These are phyloP conservation scores for Tripterygium wilfordii DNA, from an alignment of 177 flowering plant genomes.

Conservation along the genomic window DNA sequence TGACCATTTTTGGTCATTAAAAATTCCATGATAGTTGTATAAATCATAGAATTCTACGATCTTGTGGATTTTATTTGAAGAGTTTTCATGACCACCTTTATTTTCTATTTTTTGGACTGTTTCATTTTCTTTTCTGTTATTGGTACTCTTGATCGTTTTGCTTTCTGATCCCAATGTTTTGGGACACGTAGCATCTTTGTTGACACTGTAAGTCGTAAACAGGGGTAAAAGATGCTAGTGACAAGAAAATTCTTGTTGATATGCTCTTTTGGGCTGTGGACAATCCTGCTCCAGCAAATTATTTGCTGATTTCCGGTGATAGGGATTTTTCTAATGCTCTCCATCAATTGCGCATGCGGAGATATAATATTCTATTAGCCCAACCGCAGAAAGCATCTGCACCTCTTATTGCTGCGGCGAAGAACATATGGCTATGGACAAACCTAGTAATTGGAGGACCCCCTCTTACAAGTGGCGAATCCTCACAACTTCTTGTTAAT, in stretches of 20 bases:
- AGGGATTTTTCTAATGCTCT: slow-evolving; percentile 94
- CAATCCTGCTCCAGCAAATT: slow-evolving; percentile 91
- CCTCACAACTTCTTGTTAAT: slow-evolving; percentile 30
- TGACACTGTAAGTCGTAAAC: not conserved
- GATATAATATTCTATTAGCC: slow-evolving; percentile 87
- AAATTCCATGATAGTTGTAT: no score
- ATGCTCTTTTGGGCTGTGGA: slow-evolving; percentile 96
- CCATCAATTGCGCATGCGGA: slow-evolving; percentile 78
- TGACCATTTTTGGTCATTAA: no score
- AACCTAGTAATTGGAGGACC: slow-evolving; percentile 67
- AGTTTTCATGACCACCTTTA: no score
- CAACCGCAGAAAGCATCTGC: slow-evolving; percentile 77
- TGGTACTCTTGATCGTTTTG: no score
- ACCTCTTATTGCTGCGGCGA: slow-evolving; percentile 78
- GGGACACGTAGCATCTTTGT: not conserved
- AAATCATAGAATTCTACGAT: not conserved
- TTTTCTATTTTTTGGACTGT: no score
- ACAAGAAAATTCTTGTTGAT: slow-evolving; percentile 89
- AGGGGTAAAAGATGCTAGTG: slow-evolving; percentile 93
- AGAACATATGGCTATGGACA: slow-evolving; percentile 92
- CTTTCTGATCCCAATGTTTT: no score
- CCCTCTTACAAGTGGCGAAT: slow-evolving; percentile 39
- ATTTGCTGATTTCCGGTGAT: slow-evolving; percentile 87
- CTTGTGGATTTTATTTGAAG: no score
- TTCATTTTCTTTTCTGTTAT: no score